phyloP scores from a whole-genome alignment of 306 rosid species.

The Rubus idaeus region DNA sequence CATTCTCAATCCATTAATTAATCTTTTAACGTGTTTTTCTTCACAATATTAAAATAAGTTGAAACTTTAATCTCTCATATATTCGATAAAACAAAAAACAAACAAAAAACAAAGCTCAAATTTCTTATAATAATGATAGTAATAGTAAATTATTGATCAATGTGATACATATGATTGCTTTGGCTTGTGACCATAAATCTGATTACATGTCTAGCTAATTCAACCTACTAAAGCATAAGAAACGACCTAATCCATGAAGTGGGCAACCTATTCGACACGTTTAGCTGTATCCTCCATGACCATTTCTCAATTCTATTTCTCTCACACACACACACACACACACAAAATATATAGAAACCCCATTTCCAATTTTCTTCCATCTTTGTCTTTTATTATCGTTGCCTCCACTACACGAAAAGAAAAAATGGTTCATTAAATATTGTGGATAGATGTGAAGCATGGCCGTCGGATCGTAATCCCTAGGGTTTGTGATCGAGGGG shows the following conservation, averaged over 20 bases:
- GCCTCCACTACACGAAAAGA: neutral
- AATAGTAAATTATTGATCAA: neutral
- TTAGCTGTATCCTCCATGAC: conserved; percentile 27
- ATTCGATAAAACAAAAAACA: too few species aligned
- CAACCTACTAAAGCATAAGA: conserved; percentile 19
- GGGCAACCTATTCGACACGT: conserved; percentile 14
- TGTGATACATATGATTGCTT: neutral
- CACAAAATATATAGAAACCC: too few species aligned
- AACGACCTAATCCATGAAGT: conserved; percentile 13
- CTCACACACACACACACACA: neutral
- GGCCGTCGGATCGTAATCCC: neutral
- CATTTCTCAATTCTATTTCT: neutral
- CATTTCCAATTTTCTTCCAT: neutral
- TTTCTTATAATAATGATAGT: neutral
- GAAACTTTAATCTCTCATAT: neutral
- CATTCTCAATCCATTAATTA: neutral
- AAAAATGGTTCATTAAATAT: too few species aligned
- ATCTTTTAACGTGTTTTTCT: too few species aligned
- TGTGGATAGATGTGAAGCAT: neutral
- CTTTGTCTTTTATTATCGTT: neutral
- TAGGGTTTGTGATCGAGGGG: conserved; percentile 4
- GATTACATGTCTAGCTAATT: conserved; percentile 2
- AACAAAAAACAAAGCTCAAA: neutral
- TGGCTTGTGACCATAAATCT: neutral
- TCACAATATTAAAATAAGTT: neutral